Base-by-base conservation (phyloP, 225 moss, liverwort and hornwort species). In the Thuidium tamariscinum region DNA sequence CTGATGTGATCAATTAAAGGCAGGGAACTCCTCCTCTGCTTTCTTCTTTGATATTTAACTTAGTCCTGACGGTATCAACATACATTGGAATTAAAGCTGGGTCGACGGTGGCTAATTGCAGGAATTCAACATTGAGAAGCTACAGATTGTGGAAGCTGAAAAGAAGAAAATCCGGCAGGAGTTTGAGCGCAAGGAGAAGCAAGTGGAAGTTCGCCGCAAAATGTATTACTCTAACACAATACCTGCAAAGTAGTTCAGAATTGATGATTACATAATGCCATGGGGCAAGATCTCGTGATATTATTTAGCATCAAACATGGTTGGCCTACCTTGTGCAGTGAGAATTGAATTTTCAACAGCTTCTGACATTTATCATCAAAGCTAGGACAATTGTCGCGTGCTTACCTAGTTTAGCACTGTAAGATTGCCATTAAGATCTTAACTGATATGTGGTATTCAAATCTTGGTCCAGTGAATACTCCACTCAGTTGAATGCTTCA, bases 101-200 rank as follows among this genome's bases (percentile, higher is more conserved):
- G 70, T 82, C 21, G 41, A 42, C 66, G 75, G 69, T 32, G 49
- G n/a, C 66, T 68, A 29, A 70, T 57, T 85, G 69, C 89, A 96
- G 94, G 96, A 96, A 83, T 96, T 96, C 89, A 95, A 96, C 85
- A 94, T 96, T 77, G 95, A 96, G 88, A 96, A 96, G 89, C 90
- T 96, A 23, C 95, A 95, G 93, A 90, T 94, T 63, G 95, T 96
- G 81, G 94, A 96, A 90, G 93, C 91, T 82, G 96, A 95, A 82
- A 96, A 95, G 90, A 94, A 94, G 90, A 95, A 96, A 83, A 96
- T 96, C 64, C 92, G 90, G 21, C 92, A 93, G 87, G 96, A 96
- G 75, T 95, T 91, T 27, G 95, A 96, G 88, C 93, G 94, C 42
- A 96, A 96, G 89, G 96, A 95, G 89, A 96, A 96, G 89, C 96